Evolutionary conservation across 1,284 basidiomycete genomes (phyloP).

Genomic region (Irpex sp.): DNA sequence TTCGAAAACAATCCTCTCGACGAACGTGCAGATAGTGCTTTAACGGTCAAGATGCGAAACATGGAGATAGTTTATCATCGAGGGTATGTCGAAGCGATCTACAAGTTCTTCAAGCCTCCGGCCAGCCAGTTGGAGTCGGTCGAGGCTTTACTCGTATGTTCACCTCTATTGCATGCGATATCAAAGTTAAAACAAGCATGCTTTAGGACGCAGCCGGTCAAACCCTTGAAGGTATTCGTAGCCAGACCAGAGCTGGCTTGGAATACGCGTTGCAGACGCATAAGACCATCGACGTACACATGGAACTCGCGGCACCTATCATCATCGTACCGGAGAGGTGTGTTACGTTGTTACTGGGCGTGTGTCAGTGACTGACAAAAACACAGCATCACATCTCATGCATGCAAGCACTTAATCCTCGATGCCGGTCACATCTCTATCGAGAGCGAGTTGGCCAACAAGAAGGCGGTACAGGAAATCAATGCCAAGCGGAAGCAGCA

Average conservation of each 20-base stretch:
- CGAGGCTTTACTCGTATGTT: slow-evolving; percentile 74
- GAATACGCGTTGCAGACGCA: slow-evolving; percentile 92
- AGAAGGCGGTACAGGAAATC: slow-evolving; percentile 77
- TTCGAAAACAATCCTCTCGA: slow-evolving; percentile 95
- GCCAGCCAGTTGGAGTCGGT: slow-evolving; percentile 95
- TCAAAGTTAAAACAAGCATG: neutral
- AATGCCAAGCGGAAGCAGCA: slow-evolving; percentile 84
- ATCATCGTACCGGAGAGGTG: slow-evolving; percentile 97
- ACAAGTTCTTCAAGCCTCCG: slow-evolving; percentile 93
- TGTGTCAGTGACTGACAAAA: neutral
- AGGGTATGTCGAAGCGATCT: slow-evolving; percentile 91
- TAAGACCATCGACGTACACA: slow-evolving; percentile 93
- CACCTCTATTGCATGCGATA: neutral
- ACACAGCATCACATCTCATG: slow-evolving; percentile 66
- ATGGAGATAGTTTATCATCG: slow-evolving; percentile 98
- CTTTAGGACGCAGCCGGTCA: slow-evolving; percentile 85
- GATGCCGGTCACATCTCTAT: slow-evolving; percentile 98
- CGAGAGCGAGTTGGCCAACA: slow-evolving; percentile 86
- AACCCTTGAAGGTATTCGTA: slow-evolving; percentile 91
- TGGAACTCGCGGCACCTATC: slow-evolving; percentile 97
- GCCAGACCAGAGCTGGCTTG: slow-evolving; percentile 92
- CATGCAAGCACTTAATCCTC: slow-evolving; percentile 87
- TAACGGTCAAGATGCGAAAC: slow-evolving; percentile 90
- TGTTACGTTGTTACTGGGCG: slow-evolving; percentile 20
- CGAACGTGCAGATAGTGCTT: slow-evolving; percentile 87